Evolutionary conservation across 2,329 filamentous ascomycete species (phyloP), one percentile per base, ranked within the genome.

Genomic region (Bipolaris victoriae): DNA sequence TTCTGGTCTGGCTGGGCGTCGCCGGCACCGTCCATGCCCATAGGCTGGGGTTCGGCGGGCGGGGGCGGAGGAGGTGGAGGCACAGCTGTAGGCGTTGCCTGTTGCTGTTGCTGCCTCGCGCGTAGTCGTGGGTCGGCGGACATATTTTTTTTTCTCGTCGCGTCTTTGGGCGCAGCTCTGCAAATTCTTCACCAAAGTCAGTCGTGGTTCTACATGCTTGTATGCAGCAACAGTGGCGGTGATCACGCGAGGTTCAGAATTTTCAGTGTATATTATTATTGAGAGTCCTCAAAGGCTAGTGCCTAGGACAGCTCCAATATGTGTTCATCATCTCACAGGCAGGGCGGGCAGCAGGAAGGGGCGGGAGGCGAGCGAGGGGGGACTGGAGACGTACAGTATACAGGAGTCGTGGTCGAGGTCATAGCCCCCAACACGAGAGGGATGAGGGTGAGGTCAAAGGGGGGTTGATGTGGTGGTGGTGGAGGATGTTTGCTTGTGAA

Each of bases 251-350:
- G 60, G 61, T 67, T 73, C 72, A 76, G 68, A 72, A 74, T 76
- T 73, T 78, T 84, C 69, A 74, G 72, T 75, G 74, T 71, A 66
- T 72, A 73, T 68, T 74, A 70, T 71, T 66, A 58, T 65, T 64
- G 80, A 83, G 55, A 66, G 80, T 90, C 88, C 71, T 76, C 70
- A 75, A 66, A 69, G 76, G 73, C 75, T 76, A 81, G 46, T 57
- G 65, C 64, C 67, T 84, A 84, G 87, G 88, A 91, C 88, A 90
- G 88, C 88, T 91, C 88, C 88, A 91, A 90, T 90, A 89, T 72
- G 69, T 68, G 70, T 74, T 87, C 85, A 88, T 88, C 86, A 85
- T 79, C 57, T 70, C 63, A 64, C 56, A 52, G 59, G 40, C 31
- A 39, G 43, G 44, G 37, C 22, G 40, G 47, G 49, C 48, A 47